Evolutionary conservation across 106 monocot genomes (phyloP), one percentile per base, ranked within the genome.

Genomic region (Allium sativum): DNA sequence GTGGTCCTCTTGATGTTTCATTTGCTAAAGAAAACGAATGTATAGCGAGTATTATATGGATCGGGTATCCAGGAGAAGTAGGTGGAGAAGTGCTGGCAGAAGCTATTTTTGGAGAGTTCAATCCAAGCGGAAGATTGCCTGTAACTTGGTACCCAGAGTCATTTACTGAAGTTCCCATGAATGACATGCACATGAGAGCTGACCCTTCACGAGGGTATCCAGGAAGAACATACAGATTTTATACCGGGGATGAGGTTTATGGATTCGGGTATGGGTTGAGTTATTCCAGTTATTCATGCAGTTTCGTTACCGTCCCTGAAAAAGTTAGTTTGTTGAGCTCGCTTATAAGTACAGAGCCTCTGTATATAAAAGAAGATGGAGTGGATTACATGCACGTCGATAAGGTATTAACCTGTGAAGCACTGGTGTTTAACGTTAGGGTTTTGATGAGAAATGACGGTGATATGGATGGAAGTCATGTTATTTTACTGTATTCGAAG

Each of bases 81-180:
- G 96, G 84, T 17, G 82, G 87, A 5, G 74, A 75, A 64, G 96
- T 79, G 44, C 62, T 91, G 52, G 87, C 79, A 7, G 87, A 96
- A 59, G 80, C 69, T 17, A 45, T 96, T 53, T 91, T 91, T 62
- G 96, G 96, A 17, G 76, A 82, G 12, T 80, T 79, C 64, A 96
- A 80, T 64, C 90, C 91, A 71, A 81, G 82, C 10, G 84, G 86
- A 20, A 66, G 76, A 64, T 58, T 89, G 48, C 89, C 85, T 7
- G 65, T 92, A 52, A 98, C 88, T 44, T 98, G 96, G 96, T 98
- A 98, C 55, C 96, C 91, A 0, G 96, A 98, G 50, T 82, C 82
- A 55, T 92, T 98, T 82, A 84, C 87, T 4, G 42, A 56, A 2
- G 76, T 98, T 48, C 84, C 96, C 7, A 98, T 98, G 96, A 74